Conservation (phyloP, 73 alveolate species). For the Tetrahymena borealis region DNA sequence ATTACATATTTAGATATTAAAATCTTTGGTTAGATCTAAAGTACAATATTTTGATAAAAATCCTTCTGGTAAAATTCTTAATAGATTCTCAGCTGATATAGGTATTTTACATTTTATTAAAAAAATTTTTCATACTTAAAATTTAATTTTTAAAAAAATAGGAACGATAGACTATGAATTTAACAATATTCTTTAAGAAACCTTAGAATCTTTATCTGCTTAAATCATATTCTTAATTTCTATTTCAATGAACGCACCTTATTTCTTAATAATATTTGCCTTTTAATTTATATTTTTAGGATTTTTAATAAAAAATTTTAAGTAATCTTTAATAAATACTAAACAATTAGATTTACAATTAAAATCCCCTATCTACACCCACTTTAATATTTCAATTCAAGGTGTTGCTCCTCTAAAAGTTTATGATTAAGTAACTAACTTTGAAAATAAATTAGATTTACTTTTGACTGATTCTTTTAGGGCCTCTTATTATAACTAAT, state of each 20-base stretch:
- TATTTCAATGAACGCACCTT: too few species aligned
- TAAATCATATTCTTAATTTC: too few species aligned
- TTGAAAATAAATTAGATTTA: neutral
- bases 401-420: neutral
- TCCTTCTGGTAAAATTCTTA: constrained; percentile 50
- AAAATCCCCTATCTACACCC: neutral
- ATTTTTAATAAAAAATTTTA: too few species aligned
- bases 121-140: neutral
- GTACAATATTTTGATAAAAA: constrained; percentile 35
- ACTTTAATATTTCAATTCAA: neutral
- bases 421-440: neutral
- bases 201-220: too few species aligned
- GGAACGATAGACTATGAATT: neutral
- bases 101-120: neutral
- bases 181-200: too few species aligned
- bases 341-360: neutral
- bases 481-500: neutral
- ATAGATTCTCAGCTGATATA: constrained; percentile 49
- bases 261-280: too few species aligned
- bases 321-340: neutral
- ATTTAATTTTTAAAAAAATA: neutral
- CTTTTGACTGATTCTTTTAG: neutral
- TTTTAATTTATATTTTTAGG: too few species aligned
- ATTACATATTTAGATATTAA: constrained; percentile 27
- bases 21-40: constrained; percentile 20